Evolutionary conservation across 257 asterid species (phyloP).

Genomic region (Fraxinus quadrangulata): DNA sequence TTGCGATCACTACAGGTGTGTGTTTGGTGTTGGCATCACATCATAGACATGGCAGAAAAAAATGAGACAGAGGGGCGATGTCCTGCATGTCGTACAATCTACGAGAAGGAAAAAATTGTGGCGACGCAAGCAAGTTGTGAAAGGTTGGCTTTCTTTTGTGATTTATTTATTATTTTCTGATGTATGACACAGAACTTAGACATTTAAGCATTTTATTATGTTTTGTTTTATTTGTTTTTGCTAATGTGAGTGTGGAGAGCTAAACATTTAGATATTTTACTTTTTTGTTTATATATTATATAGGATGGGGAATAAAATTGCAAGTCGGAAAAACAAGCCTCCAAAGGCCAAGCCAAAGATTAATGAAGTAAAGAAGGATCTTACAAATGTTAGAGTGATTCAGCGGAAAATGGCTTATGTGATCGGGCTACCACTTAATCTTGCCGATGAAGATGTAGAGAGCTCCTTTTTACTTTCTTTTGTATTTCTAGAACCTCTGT

Average conservation of each 20-base stretch:
- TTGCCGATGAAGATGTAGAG: slow-evolving; percentile 91
- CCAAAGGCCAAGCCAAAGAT: slow-evolving; percentile 78
- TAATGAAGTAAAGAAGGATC: slow-evolving; percentile 78
- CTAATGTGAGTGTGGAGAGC: slow-evolving; percentile 11
- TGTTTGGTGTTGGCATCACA: slow-evolving; percentile 98
- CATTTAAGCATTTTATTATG: slow-evolving; percentile 22
- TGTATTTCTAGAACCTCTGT: background rate
- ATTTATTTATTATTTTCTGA: slow-evolving; percentile 21
- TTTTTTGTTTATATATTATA: slow-evolving; percentile 11
- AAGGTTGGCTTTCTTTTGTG: slow-evolving; percentile 47
- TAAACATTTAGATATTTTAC: slow-evolving; percentile 23
- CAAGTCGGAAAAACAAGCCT: slow-evolving; percentile 67
- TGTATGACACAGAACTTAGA: slow-evolving; percentile 15
- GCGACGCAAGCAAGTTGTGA: slow-evolving; percentile 73
- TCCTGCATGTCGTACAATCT: slow-evolving; percentile 85
- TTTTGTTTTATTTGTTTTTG: background rate
- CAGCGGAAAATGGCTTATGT: slow-evolving; percentile 95
- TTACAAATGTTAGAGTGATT: slow-evolving; percentile 85
- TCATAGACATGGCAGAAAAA: slow-evolving; percentile 95
- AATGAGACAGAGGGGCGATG: slow-evolving; percentile 84
- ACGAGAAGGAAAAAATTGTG: slow-evolving; percentile 87
- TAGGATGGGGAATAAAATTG: slow-evolving; percentile 56
- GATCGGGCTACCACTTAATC: slow-evolving; percentile 84
- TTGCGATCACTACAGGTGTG: slow-evolving; percentile 51
- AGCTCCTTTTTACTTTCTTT: slow-evolving; percentile 24